Percentiles rank a stretch among this genome's conserved stretches.
phyloP scores from a whole-genome alignment of 805 yeast species.

The Kockiozyma suomiensis region DNA sequence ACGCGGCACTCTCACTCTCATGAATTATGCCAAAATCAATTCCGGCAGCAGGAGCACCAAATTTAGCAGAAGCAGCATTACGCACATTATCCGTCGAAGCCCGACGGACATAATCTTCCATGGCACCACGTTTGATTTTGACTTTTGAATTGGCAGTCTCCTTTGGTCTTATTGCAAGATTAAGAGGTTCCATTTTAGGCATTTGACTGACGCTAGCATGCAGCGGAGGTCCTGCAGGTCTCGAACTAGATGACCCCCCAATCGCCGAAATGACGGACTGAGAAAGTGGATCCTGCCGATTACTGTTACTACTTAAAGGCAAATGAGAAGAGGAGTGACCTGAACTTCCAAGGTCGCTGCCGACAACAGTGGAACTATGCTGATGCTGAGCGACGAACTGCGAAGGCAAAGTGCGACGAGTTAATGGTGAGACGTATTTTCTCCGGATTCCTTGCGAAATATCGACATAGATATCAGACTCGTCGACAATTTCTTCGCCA shows the following conservation, averaged over 20 bases:
- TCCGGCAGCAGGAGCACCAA: constrained; percentile 10
- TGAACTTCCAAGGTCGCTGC: constrained; percentile 2
- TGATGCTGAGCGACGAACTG: constrained; percentile 29
- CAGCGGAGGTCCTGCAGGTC: background rate
- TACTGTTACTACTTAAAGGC: constrained; percentile 9
- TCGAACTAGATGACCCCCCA: background rate
- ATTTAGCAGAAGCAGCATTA: background rate
- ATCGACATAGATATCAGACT: constrained; percentile 90
- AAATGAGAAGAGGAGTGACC: constrained; percentile 10
- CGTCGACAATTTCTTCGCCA: constrained; percentile 97
- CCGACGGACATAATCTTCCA: constrained; percentile 35
- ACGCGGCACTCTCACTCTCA: constrained; percentile 35
- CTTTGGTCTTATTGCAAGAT: constrained; percentile 69
- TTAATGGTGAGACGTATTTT: constrained; percentile 47
- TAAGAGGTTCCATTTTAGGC: constrained; percentile 53
- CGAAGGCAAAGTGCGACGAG: constrained; percentile 32
- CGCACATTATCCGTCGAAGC: constrained; percentile 25
- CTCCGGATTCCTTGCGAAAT: constrained; percentile 80
- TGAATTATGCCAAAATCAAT: constrained; percentile 32
- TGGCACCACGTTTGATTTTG: constrained; percentile 54
- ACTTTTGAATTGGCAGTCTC: constrained; percentile 64
- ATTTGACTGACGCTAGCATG: background rate
- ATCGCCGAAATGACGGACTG: constrained; percentile 7
- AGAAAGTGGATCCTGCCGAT: constrained; percentile 5
- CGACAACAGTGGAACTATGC: constrained; percentile 6